phyloP scores from a whole-genome alignment of 495 filamentous ascomycete genomes.

The Daldinia concentrica region DNA sequence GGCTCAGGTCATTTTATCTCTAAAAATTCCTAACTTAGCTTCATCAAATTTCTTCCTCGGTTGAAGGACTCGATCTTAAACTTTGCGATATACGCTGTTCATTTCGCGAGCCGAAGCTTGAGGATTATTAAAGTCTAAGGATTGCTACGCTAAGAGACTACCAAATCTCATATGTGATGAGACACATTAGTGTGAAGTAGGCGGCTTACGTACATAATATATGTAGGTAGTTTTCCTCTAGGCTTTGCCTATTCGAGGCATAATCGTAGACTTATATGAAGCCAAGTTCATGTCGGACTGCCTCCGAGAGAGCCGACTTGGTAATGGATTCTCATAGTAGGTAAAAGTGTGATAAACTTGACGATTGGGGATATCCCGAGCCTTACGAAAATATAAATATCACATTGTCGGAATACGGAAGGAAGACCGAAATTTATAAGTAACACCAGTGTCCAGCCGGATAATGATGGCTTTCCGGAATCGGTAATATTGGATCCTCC shows the following conservation, averaged over 20 bases:
- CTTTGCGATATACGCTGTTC: neutral
- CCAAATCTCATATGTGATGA: neutral
- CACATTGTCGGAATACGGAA: neutral
- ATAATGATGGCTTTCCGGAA: neutral
- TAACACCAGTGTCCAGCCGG: neutral
- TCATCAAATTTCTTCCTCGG: neutral
- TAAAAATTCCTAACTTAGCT: neutral
- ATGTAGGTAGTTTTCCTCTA: neutral
- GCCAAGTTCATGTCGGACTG: constrained; percentile 2
- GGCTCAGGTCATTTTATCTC: neutral
- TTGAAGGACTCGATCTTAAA: neutral
- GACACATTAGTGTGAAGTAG: neutral
- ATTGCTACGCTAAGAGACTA: constrained; percentile 2
- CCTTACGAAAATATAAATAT: neutral
- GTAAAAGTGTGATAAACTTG: neutral
- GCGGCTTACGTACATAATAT: constrained; percentile 3
- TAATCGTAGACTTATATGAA: neutral
- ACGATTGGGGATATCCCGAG: neutral
- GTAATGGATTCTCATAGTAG: neutral
- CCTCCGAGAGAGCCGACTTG: neutral
- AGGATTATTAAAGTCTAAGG: neutral
- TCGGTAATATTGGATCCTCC: constrained; percentile 1
- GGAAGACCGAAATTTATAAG: neutral
- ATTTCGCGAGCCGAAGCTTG: neutral
- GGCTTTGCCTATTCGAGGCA: neutral